These are phyloP conservation scores for Ogataea zsoltii DNA, from an alignment of 805 yeast species.

Conservation along the genomic window DNA sequence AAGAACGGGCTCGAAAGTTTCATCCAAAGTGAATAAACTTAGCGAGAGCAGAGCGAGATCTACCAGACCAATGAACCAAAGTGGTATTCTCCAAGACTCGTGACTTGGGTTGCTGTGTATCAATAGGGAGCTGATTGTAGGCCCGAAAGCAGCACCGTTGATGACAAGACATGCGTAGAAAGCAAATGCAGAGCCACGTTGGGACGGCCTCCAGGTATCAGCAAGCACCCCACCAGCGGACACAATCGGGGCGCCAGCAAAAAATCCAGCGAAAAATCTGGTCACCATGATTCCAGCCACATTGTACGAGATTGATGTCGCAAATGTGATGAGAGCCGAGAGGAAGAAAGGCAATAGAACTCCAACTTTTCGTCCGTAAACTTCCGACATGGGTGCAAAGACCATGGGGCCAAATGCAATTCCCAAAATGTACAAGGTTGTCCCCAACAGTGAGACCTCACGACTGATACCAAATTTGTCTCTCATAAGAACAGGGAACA, in stretches of 20 bases:
- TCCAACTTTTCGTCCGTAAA: conserved; percentile 43
- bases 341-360: conserved; percentile 43
- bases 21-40: conserved; percentile 37
- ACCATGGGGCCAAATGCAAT: conserved; percentile 68
- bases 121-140: conserved; percentile 51
- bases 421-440: conserved; percentile 63
- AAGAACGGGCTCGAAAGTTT: conserved; percentile 43
- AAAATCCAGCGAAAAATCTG: conserved; percentile 59
- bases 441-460: conserved; percentile 51
- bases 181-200: conserved; percentile 55
- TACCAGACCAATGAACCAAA: conserved; percentile 49
- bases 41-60: conserved; percentile 36
- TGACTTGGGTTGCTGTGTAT: conserved; percentile 41
- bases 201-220: conserved; percentile 51
- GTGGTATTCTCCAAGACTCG: conserved; percentile 59
- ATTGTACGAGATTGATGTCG: conserved; percentile 51
- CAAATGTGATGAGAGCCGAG: conserved; percentile 46
- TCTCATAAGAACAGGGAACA: conserved; percentile 26
- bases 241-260: conserved; percentile 61
- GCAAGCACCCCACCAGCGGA: conserved; percentile 61
- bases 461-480: conserved; percentile 41
- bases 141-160: conserved; percentile 72
- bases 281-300: conserved; percentile 51
- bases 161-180: conserved; percentile 51
- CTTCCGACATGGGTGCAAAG: conserved; percentile 62